Base-by-base conservation (phyloP, 2,329 filamentous ascomycete species). In the Aspergillus puulaauensis region DNA sequence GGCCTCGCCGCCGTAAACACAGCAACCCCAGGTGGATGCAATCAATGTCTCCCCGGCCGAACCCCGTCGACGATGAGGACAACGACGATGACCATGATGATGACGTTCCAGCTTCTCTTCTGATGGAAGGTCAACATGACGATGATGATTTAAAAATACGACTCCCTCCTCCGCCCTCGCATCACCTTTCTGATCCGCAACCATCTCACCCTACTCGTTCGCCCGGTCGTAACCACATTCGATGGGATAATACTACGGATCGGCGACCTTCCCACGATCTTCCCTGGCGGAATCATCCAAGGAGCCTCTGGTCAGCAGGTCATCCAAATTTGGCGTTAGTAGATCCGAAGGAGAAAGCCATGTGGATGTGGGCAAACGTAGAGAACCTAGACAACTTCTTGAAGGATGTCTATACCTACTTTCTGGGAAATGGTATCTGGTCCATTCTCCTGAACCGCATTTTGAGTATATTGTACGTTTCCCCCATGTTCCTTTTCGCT, bases 341-440 rank as follows among this genome's bases (percentile, higher is more conserved):
- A 27, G 83, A 85, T 66, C 84, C 86, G 1, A 86, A 86, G 73
- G 89, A 93, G 69, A 89, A 88, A 73, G 92, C 93, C 3, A 85
- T 96, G 79, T 97, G 91, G 88, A 85, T 90, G 75, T 97, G 93
- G 90, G 90, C 90, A 54, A 96, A 96, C 68, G 90, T 95, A 57
- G 86, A 90, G 39, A 95, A 96, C 69, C 80, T 97, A 53, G 93
- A 97, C 74, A 88, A 86, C 66, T 97, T 96, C 71, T 86, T 96
- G 69, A 84, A 86, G 55, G 89, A 89, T 61, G 90, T 96, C 3
- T 97, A 97, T 71, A 83, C 89, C 63, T 97, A 96, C 74, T 96
- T 90, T 68, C 80, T 89, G 52, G 89, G 89, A 2, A 89, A 91
- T 62, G 93, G 93, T 0, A 86, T 96, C 39, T 92, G 87, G 83